Evolutionary conservation across 2,329 filamentous ascomycete genomes (phyloP), one percentile per base, ranked within the genome.

Genomic region (Neodidymelliopsis sp.): DNA sequence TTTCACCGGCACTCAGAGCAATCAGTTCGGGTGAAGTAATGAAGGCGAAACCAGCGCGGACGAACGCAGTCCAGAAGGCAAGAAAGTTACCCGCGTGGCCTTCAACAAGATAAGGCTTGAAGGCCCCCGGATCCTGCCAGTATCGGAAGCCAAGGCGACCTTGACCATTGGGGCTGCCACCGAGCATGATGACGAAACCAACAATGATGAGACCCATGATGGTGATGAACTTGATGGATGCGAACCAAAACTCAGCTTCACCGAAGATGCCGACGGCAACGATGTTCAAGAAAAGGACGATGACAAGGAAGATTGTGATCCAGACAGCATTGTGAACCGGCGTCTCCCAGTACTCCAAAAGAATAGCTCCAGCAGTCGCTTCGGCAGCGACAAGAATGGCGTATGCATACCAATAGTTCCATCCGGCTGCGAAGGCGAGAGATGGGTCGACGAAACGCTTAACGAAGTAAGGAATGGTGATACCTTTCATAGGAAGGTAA

Each of bases 91-190:
- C 87, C 72, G 78, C 81, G 2, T 67, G 63, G 0, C 83, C 84
- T 0, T 74, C 73, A 58, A 87, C 87, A 20, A 70, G 56, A n/a
- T 71, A 71, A 2, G 62, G 60, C 4, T 59, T 71, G 38, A 71
- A 69, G 0, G 86, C 84, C 0, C 85, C 87, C 0, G 88, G 87
- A 13, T 84, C 67, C 31, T 76, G 81, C 88, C 88, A 91, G 69
- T 88, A 89, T 23, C 77, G 71, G 65, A 90, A 90, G 1, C 87
- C 87, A 0, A 71, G 54, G 15, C 39, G 40, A 3, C 65, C 69
- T 47, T 72, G 67, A 18, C 65, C 61, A 20, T 72, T 71, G 0
- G 69, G 68, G 45, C 64, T 67, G 4, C 69, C 69, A 4, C 68
- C 69, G 2, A 72, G 52, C 67, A 70, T 70, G 48, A 72, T 71